Evolutionary conservation across 1,139 yeast species (phyloP).

Genomic region (Blastobotrys serpentis): DNA sequence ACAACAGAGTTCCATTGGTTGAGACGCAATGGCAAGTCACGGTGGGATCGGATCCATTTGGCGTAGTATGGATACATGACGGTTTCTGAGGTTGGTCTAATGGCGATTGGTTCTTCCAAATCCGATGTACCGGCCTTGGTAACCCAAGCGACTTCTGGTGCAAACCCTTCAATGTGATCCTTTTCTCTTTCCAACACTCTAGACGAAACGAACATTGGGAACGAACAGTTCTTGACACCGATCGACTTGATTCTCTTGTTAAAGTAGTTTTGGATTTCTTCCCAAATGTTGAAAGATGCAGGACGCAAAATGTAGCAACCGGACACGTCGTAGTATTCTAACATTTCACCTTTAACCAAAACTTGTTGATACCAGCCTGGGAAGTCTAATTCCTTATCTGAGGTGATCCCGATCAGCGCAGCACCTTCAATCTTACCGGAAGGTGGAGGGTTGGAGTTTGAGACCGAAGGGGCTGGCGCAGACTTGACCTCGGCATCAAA

Average conservation of each 20-base stretch:
- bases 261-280: conserved; percentile 85
- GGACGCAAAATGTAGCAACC: conserved; percentile 99
- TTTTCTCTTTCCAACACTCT: conserved; percentile 94
- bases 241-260: conserved; percentile 73
- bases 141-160: conserved; percentile 99
- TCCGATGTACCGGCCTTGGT: conserved; percentile 94
- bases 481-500: conserved; percentile 52
- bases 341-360: conserved; percentile 89
- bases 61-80: conserved; percentile 99
- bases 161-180: conserved; percentile 98
- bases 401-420: conserved; percentile 93
- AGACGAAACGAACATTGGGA: conserved; percentile 97
- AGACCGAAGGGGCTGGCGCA: conserved; percentile 37
- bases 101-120: conserved; percentile 96
- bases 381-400: conserved; percentile 87
- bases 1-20: conserved; percentile 99
- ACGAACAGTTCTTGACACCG: conserved; percentile 93
- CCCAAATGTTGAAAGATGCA: conserved; percentile 93
- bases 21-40: conserved; percentile 92
- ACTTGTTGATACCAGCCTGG: conserved; percentile 98
- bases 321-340: conserved; percentile 97
- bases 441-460: conserved; percentile 25
- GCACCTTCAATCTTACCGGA: conserved; percentile 71
- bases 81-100: conserved; percentile 98
- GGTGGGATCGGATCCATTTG: conserved; percentile 97